Base-by-base conservation (phyloP, 2,329 filamentous ascomycete genomes). In the Aspergillus sp. region DNA sequence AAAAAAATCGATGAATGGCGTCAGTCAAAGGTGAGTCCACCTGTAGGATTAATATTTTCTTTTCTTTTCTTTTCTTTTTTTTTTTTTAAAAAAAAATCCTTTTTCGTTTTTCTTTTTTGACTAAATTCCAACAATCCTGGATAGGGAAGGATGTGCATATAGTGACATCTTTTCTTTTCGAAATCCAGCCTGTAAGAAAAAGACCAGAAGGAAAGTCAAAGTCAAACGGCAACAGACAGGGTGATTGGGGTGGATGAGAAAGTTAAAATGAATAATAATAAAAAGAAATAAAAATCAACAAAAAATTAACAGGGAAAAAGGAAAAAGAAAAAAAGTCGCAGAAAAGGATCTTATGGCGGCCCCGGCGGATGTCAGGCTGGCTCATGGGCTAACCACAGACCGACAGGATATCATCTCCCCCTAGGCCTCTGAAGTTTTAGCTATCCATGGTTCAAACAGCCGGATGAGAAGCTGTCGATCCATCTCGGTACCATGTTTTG, bases 221-320 rank as follows among this genome's bases (percentile, higher is more conserved):
- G 19, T 19, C 19, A 19, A 19, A 19, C 19, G 19, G 31, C 31
- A 32, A 46, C 35, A 41, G 43, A 43, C 43, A 39, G 46, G 45
- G 40, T 55, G 52, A 55, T 54, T 54, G 50, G 50, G 36, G 7
- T 19, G 50, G 44, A 42, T 36, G 12, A 33, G 30, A 42, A 40
- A 37, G 45, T 48, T 32, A n/a, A 9, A 8, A 8, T 32, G 8
- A 9, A n/a, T 32, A 32, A 8, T 32, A 9, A 9, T 32, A n/a
- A 34, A 19, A 34, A 19, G 19, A 34, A 19, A 34, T 34, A 13
- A 27, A 37, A 27, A 12, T 26, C 19, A 27, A 27, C 13, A 37
- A 37, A 13, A 34, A 34, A 6, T n/a, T n/a, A 19, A 19, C 33
- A 13, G 12, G 33, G 33, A 34, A 9, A 11, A 5, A 10, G 7